Evolutionary conservation across 2,329 filamentous ascomycete species (phyloP).

Genomic region (Setomelanomma holmii): DNA sequence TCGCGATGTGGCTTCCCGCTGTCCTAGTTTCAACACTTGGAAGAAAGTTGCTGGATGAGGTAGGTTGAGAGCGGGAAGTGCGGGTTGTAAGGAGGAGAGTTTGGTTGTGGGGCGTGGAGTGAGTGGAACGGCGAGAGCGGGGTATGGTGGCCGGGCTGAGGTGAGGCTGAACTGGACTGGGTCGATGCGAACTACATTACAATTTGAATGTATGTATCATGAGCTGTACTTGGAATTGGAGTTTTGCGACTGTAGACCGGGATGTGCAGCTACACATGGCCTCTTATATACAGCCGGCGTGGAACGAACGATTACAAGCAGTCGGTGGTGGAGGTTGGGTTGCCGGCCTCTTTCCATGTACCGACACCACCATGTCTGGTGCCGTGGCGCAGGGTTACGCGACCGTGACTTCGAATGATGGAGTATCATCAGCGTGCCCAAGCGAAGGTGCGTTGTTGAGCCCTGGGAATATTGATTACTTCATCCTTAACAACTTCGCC

Average conservation of each 20-base stretch:
- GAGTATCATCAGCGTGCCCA: conserved; percentile 19
- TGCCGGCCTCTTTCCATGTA: not conserved
- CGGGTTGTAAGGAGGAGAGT: not conserved
- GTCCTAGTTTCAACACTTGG: conserved; percentile 8
- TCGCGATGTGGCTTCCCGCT: conserved; percentile 9
- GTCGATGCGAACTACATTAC: too few relatives aligned
- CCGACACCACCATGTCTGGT: not conserved
- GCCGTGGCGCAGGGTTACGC: not conserved
- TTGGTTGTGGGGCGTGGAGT: not conserved
- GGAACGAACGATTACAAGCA: conserved; percentile 17
- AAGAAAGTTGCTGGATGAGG: conserved; percentile 1
- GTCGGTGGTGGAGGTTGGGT: not conserved
- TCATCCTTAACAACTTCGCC: conserved; percentile 6
- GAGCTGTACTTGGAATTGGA: too few relatives aligned
- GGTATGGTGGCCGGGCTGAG: too few relatives aligned
- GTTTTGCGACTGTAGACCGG: conserved; percentile 1
- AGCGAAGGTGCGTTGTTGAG: conserved; percentile 28
- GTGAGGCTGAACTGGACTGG: too few relatives aligned
- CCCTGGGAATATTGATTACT: conserved; percentile 34
- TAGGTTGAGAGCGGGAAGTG: conserved; percentile 1
- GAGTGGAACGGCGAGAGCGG: not conserved
- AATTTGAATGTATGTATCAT: too few relatives aligned
- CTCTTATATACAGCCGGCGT: conserved; percentile 8
- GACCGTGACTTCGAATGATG: not conserved
- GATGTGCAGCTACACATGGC: conserved; percentile 12